These are phyloP conservation scores for Zymoseptoria crescenta DNA, from an alignment of 2,329 filamentous ascomycete genomes.

Conservation along the genomic window DNA sequence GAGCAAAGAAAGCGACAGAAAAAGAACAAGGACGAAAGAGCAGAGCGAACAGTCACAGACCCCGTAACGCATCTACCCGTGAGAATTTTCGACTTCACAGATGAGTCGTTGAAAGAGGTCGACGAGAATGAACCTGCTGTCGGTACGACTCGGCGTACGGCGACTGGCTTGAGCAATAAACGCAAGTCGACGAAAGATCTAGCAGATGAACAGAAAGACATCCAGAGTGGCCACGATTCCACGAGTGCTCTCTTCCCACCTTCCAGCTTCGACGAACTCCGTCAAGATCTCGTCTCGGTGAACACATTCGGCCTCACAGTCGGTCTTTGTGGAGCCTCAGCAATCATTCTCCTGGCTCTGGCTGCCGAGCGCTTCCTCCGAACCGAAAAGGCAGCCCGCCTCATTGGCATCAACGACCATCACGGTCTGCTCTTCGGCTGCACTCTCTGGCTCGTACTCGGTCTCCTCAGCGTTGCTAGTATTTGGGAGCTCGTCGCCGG, in stretches of 20 bases:
- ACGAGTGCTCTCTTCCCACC: slow-evolving; percentile 49
- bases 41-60: slow-evolving; percentile 58
- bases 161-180: slow-evolving; percentile 39
- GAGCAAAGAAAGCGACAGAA: slow-evolving; percentile 44
- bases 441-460: slow-evolving; percentile 16
- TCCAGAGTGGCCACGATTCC: slow-evolving; percentile 36
- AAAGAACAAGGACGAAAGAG: slow-evolving; percentile 39
- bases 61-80: slow-evolving; percentile 65
- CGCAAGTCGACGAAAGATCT: slow-evolving; percentile 40
- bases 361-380: slow-evolving; percentile 16
- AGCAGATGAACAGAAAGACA: slow-evolving; percentile 35
- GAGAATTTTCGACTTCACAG: slow-evolving; percentile 60
- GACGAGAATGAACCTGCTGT: slow-evolving; percentile 39
- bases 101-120: slow-evolving; percentile 48
- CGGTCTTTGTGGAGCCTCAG: slow-evolving; percentile 27
- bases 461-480: slow-evolving; percentile 6
- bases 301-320: slow-evolving; percentile 40
- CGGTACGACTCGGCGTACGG: slow-evolving; percentile 34
- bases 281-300: slow-evolving; percentile 38
- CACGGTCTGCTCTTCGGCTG: slow-evolving; percentile 10
- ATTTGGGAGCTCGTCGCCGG: slow-evolving; percentile 19
- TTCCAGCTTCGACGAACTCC: slow-evolving; percentile 41
- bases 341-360: slow-evolving; percentile 28
- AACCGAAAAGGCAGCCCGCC: slow-evolving; percentile 5
- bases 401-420: slow-evolving; percentile 5